Conservation (phyloP, 2,329 filamentous ascomycete genomes). For the Fusarium caatingaense region DNA sequence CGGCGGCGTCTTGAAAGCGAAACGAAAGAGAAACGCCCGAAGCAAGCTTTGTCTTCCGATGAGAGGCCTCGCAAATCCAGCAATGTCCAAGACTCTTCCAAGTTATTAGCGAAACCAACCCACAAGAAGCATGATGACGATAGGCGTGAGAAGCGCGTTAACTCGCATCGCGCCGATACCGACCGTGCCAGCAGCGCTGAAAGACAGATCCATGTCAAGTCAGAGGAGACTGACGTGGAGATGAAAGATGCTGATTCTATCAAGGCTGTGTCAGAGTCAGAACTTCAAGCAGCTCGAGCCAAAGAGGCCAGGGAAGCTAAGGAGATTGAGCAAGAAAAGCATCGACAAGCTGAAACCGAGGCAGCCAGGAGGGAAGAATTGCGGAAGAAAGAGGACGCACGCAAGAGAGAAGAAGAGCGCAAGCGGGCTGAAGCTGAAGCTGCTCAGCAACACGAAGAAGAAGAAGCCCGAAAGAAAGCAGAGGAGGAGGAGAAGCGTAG, state of each 20-base stretch:
- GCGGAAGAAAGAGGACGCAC: constrained; percentile 49
- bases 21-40: constrained; percentile 60
- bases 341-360: constrained; percentile 48
- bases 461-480: constrained; percentile 40
- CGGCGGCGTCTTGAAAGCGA: constrained; percentile 68
- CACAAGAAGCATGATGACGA: constrained; percentile 59
- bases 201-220: constrained; percentile 66
- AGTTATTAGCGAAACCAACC: constrained; percentile 48
- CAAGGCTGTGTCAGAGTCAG: constrained; percentile 44
- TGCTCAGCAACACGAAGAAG: constrained; percentile 43
- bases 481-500: constrained; percentile 52
- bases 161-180: constrained; percentile 57
- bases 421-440: constrained; percentile 49
- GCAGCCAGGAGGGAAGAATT: constrained; percentile 51
- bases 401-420: constrained; percentile 51
- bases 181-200: constrained; percentile 57
- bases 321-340: constrained; percentile 41
- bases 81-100: constrained; percentile 55
- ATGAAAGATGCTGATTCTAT: constrained; percentile 62
- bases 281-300: constrained; percentile 53
- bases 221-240: constrained; percentile 66
- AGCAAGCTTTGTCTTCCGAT: constrained; percentile 59
- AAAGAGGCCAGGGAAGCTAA: constrained; percentile 39
- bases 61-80: constrained; percentile 58
- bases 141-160: constrained; percentile 52